Percentiles rank a stretch among this genome's conserved stretches.
Conservation (phyloP, 495 filamentous ascomycete genomes). For the Parathielavia hyrcaniae region DNA sequence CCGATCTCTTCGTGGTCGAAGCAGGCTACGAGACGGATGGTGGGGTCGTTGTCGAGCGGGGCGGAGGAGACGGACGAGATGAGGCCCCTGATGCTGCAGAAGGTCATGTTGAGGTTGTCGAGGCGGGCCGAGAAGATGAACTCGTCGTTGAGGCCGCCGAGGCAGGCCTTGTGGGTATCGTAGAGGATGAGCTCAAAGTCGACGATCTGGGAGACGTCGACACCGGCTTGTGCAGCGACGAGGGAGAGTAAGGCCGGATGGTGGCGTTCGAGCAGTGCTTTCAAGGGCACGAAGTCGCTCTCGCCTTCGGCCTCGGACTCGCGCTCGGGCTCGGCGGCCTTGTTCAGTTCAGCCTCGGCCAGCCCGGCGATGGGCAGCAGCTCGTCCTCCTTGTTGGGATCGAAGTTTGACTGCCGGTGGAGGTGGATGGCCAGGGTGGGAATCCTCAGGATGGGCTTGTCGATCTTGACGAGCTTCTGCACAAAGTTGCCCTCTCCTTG, state of each 20-base stretch:
- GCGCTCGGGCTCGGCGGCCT: conserved; percentile 39
- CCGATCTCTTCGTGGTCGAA: conserved; percentile 99
- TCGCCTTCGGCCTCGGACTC: conserved; percentile 35
- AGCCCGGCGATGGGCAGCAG: conserved; percentile 89
- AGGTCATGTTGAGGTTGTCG: conserved; percentile 94
- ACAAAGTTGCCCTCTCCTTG: conserved; percentile 66
- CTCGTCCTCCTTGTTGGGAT: conserved; percentile 95
- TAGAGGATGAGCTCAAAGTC: conserved; percentile 97
- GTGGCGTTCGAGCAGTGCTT: conserved; percentile 74
- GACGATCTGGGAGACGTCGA: conserved; percentile 61
- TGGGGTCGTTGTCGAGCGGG: conserved; percentile 64
- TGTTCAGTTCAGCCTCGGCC: conserved; percentile 78
- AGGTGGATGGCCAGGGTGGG: conserved; percentile 92
- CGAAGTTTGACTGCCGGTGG: conserved; percentile 73
- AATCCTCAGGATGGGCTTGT: conserved; percentile 83
- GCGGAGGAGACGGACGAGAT: conserved; percentile 65
- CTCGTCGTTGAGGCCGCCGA: conserved; percentile 88
- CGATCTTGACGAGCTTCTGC: conserved; percentile 84
- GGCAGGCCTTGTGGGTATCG: conserved; percentile 82
- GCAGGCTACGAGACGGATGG: conserved; percentile 80
- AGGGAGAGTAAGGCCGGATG: conserved; percentile 80
- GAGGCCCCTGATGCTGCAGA: conserved; percentile 73
- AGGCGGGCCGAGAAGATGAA: conserved; percentile 89
- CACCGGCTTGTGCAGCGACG: conserved; percentile 73
- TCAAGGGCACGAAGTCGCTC: conserved; percentile 62